Percentiles rank a stretch among this genome's conserved stretches.
Conservation (phyloP, 2,329 filamentous ascomycete species). For the Colletotrichum limetticola region DNA sequence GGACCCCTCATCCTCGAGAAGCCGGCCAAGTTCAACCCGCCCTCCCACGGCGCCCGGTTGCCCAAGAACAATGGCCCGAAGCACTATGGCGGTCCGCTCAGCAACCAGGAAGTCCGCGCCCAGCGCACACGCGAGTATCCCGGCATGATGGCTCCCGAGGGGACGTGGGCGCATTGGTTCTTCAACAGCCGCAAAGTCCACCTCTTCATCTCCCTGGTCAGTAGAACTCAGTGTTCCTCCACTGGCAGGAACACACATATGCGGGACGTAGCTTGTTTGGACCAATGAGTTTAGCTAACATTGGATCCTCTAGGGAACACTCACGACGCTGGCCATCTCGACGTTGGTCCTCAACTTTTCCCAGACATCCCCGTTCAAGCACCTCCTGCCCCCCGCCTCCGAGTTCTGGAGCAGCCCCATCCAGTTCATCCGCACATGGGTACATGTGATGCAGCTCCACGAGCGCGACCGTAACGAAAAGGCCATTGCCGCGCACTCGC, state of each 20-base stretch:
- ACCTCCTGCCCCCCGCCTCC: conserved; percentile 79
- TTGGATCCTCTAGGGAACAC: conserved; percentile 63
- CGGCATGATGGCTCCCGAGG: conserved; percentile 86
- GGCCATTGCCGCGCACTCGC: conserved; percentile 77
- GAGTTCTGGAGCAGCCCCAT: conserved; percentile 78
- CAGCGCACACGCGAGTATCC: conserved; percentile 83
- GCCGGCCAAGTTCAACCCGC: conserved; percentile 89
- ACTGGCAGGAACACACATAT: neutral
- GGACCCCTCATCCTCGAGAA: conserved; percentile 80
- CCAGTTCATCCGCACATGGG: conserved; percentile 70
- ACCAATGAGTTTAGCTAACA: neutral
- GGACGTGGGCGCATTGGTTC: conserved; percentile 87
- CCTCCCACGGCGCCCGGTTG: conserved; percentile 83
- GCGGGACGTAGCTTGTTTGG: neutral
- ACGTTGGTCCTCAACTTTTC: conserved; percentile 85
- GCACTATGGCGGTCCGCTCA: conserved; percentile 80
- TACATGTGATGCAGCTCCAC: conserved; percentile 81
- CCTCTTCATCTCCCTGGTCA: conserved; percentile 84
- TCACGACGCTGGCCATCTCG: conserved; percentile 74
- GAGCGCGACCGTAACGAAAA: conserved; percentile 75
- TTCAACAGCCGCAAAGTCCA: conserved; percentile 82
- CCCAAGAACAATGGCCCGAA: conserved; percentile 66
- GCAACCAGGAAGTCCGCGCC: conserved; percentile 70
- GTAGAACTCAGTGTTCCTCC: conserved; percentile 38
- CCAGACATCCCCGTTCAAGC: conserved; percentile 78